Evolutionary conservation across 352 stramenopile species (phyloP).

Genomic region (Bremia lactucae): DNA sequence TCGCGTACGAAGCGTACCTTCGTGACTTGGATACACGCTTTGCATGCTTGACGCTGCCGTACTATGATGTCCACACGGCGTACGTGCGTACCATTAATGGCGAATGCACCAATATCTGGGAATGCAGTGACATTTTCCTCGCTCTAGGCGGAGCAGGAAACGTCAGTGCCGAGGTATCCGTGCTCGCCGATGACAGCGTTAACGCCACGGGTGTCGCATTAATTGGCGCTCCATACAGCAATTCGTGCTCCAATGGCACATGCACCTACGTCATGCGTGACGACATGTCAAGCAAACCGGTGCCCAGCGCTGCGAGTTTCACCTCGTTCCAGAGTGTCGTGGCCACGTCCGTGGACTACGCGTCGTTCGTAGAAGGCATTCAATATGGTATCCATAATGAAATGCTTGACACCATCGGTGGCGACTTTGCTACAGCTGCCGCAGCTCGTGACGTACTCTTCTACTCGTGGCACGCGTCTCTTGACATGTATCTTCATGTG

Average conservation of each 20-base stretch:
- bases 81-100: conserved; percentile 37
- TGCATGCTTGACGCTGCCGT: conserved; percentile 60
- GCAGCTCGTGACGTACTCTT: conserved; percentile 49
- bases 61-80: conserved; percentile 66
- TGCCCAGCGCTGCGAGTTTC: conserved; percentile 47
- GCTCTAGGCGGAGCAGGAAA: conserved; percentile 29
- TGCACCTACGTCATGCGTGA: conserved; percentile 31
- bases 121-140: conserved; percentile 51
- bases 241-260: conserved; percentile 27
- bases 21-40: conserved; percentile 45
- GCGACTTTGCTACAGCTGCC: conserved; percentile 36
- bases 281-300: conserved; percentile 22
- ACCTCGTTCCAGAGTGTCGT: conserved; percentile 39
- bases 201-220: conserved; percentile 24
- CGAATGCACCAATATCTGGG: conserved; percentile 46
- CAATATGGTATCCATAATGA: conserved; percentile 61
- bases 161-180: conserved; percentile 1
- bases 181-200: conserved; percentile 19
- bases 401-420: conserved; percentile 43
- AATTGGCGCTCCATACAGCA: conserved; percentile 22
- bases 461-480: conserved; percentile 53
- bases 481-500: conserved; percentile 63
- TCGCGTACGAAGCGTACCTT: conserved; percentile 57
- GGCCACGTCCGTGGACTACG: conserved; percentile 40
- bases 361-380: conserved; percentile 40